These are phyloP conservation scores for Cryptosporidium ryanae DNA, from an alignment of 169 alveolate genomes.

Conservation along the genomic window DNA sequence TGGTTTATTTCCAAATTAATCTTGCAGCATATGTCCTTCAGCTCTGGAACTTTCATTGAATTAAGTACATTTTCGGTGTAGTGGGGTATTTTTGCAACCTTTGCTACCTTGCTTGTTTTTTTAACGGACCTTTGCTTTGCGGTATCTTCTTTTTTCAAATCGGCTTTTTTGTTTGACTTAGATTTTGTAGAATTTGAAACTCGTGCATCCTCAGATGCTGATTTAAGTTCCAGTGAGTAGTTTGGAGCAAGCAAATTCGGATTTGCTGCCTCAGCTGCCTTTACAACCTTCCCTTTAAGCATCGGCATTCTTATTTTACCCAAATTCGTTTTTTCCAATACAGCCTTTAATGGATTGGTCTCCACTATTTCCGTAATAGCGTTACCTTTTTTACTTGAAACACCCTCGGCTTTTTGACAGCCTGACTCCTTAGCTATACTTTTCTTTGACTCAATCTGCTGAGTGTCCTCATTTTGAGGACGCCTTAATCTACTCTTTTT, in stretches of 20 bases:
- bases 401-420: not conserved
- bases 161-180: constrained; percentile 1
- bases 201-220: not conserved
- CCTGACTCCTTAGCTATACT: constrained; percentile 30
- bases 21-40: constrained; percentile 41
- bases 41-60: constrained; percentile 60
- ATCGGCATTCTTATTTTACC: constrained; percentile 54
- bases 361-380: not conserved
- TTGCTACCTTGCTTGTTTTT: constrained; percentile 67
- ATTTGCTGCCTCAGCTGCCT: constrained; percentile 70
- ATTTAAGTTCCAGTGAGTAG: constrained; percentile 21
- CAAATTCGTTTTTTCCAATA: constrained; percentile 39
- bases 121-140: constrained; percentile 11
- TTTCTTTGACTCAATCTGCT: constrained; percentile 17
- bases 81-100: constrained; percentile 65
- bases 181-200: not conserved
- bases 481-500: constrained; percentile 60
- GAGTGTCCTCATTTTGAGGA: constrained; percentile 34
- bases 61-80: constrained; percentile 49
- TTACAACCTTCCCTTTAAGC: constrained; percentile 33
- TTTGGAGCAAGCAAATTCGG: constrained; percentile 5
- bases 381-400: not conserved
- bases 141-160: not conserved
- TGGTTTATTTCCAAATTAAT: constrained; percentile 35
- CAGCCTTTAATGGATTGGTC: constrained; percentile 39